Conservation (phyloP, 2,329 filamentous ascomycete genomes). For the Paraphoma chrysanthemicola region DNA sequence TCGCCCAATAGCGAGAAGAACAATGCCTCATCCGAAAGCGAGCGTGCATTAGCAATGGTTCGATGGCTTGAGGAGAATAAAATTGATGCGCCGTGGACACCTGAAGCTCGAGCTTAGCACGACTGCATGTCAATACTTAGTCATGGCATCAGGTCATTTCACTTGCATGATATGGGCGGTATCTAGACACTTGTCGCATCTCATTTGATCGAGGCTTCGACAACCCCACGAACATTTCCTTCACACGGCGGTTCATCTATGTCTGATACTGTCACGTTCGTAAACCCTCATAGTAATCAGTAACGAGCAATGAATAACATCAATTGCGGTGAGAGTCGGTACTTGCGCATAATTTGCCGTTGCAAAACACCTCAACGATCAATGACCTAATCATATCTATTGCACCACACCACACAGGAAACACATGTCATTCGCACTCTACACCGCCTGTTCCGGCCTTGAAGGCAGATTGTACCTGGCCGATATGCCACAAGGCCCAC, state of each 20-base stretch:
- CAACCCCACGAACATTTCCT: not conserved
- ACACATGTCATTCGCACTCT: too few species aligned
- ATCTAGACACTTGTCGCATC: not conserved
- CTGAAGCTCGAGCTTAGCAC: not conserved
- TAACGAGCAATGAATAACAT: too few species aligned
- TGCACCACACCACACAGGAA: too few species aligned
- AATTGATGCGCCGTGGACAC: slow-evolving; percentile 4
- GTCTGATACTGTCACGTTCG: not conserved
- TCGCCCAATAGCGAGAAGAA: not conserved
- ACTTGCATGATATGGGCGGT: not conserved
- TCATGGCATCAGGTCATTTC: not conserved
- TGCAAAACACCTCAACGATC: too few species aligned
- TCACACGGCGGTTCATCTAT: not conserved
- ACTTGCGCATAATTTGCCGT: too few species aligned
- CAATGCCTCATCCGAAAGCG: not conserved
- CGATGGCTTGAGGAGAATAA: slow-evolving; percentile 22
- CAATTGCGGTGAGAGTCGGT: too few species aligned
- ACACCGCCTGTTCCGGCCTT: too few species aligned
- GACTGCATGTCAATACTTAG: not conserved
- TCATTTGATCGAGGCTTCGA: not conserved
- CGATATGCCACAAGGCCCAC: too few species aligned
- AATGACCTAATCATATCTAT: too few species aligned
- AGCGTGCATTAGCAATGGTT: slow-evolving; percentile 9
- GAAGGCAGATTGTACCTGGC: too few species aligned
- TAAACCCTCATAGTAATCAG: too few species aligned